Conservation (phyloP, 805 yeast species). For the Saccharomycodes ludwigii region DNA sequence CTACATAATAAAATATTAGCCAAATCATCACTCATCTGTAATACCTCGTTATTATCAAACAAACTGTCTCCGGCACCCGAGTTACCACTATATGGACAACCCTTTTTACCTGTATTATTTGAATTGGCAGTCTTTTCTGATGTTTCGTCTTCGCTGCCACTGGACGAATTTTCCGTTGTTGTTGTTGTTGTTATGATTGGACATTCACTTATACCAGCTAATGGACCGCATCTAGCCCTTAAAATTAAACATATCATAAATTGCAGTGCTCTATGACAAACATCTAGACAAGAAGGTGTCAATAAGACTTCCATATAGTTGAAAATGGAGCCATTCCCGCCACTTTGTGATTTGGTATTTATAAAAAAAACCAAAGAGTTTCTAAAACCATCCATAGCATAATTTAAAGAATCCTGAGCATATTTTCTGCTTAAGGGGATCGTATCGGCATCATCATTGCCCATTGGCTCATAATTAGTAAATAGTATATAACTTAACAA, state of each 20-base stretch:
- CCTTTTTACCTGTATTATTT: conserved; percentile 12
- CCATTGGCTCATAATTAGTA: conserved; percentile 32
- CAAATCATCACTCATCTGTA: conserved; percentile 16
- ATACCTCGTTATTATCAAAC: conserved; percentile 12
- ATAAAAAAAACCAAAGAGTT: conserved; percentile 30
- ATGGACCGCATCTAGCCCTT: conserved; percentile 34
- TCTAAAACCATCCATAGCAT: conserved; percentile 32
- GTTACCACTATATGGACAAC: conserved; percentile 15
- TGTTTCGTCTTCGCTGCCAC: conserved; percentile 18
- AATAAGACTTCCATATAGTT: conserved; percentile 32
- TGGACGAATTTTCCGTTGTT: conserved; percentile 10
- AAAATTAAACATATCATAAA: conserved; percentile 44
- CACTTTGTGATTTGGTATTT: conserved; percentile 17
- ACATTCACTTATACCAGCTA: conserved; percentile 23
- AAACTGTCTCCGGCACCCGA: conserved; percentile 12
- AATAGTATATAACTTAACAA: conserved; percentile 37
- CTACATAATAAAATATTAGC: conserved; percentile 27
- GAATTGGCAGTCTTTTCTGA: conserved; percentile 9
- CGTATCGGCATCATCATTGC: conserved; percentile 24
- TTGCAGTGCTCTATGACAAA: conserved; percentile 45
- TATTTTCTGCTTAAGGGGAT: conserved; percentile 25
- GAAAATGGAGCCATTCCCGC: conserved; percentile 26
- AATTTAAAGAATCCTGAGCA: conserved; percentile 31
- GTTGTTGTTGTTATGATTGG: conserved; percentile 12
- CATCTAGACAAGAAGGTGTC: conserved; percentile 37